Evolutionary conservation across 2,329 filamentous ascomycete species (phyloP).

Genomic region (Teratosphaeria epicoccoides): DNA sequence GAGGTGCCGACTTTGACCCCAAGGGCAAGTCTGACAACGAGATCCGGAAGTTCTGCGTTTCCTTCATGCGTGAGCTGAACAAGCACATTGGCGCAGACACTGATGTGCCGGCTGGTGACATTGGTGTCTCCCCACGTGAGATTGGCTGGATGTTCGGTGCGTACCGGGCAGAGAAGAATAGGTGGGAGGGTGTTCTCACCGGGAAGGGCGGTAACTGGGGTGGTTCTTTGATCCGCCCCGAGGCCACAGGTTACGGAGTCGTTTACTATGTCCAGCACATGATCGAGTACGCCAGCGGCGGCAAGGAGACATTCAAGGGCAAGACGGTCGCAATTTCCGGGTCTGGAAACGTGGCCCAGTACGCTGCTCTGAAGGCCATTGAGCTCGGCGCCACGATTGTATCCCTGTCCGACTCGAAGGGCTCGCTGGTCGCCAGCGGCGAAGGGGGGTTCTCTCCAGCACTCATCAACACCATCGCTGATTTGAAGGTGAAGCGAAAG

Average conservation of each 20-base stretch:
- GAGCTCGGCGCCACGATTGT: constrained; percentile 89
- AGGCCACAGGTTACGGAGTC: constrained; percentile 93
- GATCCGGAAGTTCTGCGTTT: constrained; percentile 91
- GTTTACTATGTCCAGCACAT: constrained; percentile 93
- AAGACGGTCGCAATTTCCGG: constrained; percentile 95
- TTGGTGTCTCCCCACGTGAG: constrained; percentile 84
- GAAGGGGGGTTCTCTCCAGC: constrained; percentile 65
- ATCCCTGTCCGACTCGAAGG: constrained; percentile 88
- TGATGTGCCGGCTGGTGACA: constrained; percentile 93
- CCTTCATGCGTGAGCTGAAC: constrained; percentile 92
- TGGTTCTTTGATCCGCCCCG: constrained; percentile 84
- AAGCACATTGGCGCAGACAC: constrained; percentile 95
- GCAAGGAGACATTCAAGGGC: constrained; percentile 73
- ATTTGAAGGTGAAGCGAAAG: constrained; percentile 78
- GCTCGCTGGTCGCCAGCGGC: constrained; percentile 63
- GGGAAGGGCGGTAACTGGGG: constrained; percentile 93
- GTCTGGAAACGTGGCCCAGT: constrained; percentile 96
- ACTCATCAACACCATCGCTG: constrained; percentile 67
- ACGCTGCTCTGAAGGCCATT: constrained; percentile 89
- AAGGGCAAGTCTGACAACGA: constrained; percentile 97
- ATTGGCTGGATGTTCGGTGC: constrained; percentile 91
- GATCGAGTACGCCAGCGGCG: constrained; percentile 71
- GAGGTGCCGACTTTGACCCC: constrained; percentile 95
- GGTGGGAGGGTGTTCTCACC: constrained; percentile 91
- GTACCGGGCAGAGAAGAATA: constrained; percentile 79